phyloP scores from a whole-genome alignment of 202 grass and related monocot genomes.

The Zoysia matrella region DNA sequence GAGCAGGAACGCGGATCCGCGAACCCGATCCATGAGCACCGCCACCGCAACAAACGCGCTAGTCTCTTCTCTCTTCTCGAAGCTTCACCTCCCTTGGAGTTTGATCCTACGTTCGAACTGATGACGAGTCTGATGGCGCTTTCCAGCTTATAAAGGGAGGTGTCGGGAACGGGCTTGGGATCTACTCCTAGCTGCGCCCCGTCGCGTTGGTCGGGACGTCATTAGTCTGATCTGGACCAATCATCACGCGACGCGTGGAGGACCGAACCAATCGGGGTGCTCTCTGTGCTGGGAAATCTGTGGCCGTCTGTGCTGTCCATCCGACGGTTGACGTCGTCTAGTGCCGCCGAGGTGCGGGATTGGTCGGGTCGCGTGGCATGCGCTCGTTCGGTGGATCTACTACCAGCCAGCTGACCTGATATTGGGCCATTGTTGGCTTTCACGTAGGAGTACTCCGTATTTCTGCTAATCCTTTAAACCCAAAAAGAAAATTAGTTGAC shows the following conservation, averaged over 20 bases:
- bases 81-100: neutral
- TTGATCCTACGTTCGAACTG: constrained; percentile 7
- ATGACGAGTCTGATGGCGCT: neutral
- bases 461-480: too few relatives aligned
- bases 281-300: constrained; percentile 46
- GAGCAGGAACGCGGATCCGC: too few relatives aligned
- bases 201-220: constrained; percentile 64
- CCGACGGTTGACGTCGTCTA: constrained; percentile 1
- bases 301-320: constrained; percentile 41
- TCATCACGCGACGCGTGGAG: neutral
- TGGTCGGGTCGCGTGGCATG: constrained; percentile 28
- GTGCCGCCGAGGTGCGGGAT: neutral
- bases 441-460: neutral
- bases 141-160: constrained; percentile 36
- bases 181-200: neutral
- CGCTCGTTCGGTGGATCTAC: neutral
- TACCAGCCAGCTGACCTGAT: neutral
- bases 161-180: constrained; percentile 23
- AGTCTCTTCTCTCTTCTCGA: neutral
- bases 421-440: neutral
- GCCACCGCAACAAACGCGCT: neutral
- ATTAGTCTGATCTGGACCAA: constrained; percentile 49
- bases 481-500: too few relatives aligned
- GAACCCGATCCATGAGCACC: constrained; percentile 53
- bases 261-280: constrained; percentile 38